phyloP scores from a whole-genome alignment of 2,329 filamentous ascomycete genomes.

The Fulvia fulva region DNA sequence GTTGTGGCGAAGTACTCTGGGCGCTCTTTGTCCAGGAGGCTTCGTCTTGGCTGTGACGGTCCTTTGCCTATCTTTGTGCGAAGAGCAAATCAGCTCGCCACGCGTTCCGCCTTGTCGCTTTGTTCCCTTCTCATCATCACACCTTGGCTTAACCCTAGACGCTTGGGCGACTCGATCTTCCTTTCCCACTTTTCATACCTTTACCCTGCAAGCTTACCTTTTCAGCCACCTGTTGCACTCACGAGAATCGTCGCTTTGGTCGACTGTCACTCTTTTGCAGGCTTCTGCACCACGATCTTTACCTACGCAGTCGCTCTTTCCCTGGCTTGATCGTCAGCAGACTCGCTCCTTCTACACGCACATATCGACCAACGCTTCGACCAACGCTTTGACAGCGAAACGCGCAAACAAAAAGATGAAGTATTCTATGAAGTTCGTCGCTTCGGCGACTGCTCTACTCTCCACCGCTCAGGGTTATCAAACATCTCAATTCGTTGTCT shows the following conservation, averaged over 20 bases:
- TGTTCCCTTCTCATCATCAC: neutral
- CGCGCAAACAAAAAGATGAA: neutral
- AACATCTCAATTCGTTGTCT: conserved; percentile 27
- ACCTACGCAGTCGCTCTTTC: neutral
- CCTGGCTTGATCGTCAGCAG: neutral
- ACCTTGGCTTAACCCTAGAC: neutral
- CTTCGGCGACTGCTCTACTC: conserved; percentile 15
- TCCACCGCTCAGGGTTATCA: conserved; percentile 8
- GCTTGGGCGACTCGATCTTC: conserved; percentile 1
- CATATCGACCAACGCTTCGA: neutral
- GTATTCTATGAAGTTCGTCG: conserved; percentile 8
- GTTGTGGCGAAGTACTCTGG: neutral
- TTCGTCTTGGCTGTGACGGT: conserved; percentile 1
- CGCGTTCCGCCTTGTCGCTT: neutral
- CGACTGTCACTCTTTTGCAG: neutral
- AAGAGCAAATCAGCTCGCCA: neutral
- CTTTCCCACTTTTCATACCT: neutral
- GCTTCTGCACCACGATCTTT: neutral
- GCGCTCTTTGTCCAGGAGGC: neutral
- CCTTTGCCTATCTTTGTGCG: neutral
- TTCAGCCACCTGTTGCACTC: neutral
- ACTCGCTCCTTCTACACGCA: neutral
- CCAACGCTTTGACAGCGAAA: neutral
- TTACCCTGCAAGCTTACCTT: neutral
- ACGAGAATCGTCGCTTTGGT: neutral